Conservation (phyloP, 495 filamentous ascomycete species). For the Trichoderma erinaceum region DNA sequence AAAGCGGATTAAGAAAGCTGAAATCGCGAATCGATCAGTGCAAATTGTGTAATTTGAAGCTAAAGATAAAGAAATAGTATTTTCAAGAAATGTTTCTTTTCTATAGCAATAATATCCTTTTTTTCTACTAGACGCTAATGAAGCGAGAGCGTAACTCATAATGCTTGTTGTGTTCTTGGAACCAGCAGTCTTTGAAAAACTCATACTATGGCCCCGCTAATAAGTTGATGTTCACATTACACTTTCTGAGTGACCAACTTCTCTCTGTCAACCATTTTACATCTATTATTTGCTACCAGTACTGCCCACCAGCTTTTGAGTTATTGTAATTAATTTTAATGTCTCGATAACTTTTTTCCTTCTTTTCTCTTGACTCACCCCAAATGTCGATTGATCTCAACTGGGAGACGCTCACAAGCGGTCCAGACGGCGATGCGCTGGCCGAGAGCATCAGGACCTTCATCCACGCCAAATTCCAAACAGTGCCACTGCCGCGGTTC, state of each 20-base stretch:
- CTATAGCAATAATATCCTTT: neutral
- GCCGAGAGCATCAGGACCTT: constrained; percentile 85
- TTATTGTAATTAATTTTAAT: neutral
- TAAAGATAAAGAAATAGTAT: neutral
- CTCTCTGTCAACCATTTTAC: neutral
- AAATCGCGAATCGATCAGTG: neutral
- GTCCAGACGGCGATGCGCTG: constrained; percentile 74
- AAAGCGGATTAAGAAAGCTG: neutral
- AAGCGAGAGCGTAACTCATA: neutral
- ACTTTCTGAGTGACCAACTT: too few species aligned
- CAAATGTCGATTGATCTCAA: constrained; percentile 94
- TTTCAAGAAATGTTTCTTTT: neutral
- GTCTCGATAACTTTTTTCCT: neutral
- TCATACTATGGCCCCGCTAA: neutral
- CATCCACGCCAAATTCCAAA: constrained; percentile 91
- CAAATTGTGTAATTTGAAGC: neutral
- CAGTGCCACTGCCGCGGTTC: constrained; percentile 83
- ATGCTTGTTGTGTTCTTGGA: neutral
- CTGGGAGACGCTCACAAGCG: constrained; percentile 88
- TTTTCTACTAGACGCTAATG: neutral
- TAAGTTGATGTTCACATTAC: neutral
- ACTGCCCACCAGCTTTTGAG: neutral
- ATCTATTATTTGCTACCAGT: neutral
- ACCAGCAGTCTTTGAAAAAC: too few species aligned
- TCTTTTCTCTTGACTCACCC: neutral